phyloP scores from a whole-genome alignment of 306 rosid species.

The Fragaria iinumae region DNA sequence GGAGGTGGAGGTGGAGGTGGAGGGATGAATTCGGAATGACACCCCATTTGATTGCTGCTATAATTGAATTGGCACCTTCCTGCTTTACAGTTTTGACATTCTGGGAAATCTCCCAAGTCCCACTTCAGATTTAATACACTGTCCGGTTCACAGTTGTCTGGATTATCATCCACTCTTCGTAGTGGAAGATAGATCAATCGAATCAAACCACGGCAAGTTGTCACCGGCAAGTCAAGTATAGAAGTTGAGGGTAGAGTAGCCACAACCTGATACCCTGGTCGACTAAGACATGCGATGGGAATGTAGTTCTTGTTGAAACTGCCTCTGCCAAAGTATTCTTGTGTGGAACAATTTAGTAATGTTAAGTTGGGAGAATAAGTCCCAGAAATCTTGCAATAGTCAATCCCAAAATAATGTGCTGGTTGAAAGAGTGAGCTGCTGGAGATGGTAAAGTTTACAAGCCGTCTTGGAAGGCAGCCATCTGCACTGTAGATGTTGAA shows the following conservation, averaged over 20 bases:
- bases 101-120: neutral
- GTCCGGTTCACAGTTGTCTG: neutral
- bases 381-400: neutral
- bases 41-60: neutral
- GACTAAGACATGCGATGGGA: neutral
- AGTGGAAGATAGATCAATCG: neutral
- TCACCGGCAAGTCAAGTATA: neutral
- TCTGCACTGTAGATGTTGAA: neutral
- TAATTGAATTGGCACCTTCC: neutral
- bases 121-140: neutral
- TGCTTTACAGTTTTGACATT: constrained; percentile 3
- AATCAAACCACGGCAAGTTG: neutral
- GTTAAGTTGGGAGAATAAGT: neutral
- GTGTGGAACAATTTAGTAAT: constrained; percentile 6
- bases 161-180: neutral
- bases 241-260: neutral
- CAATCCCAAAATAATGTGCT: neutral
- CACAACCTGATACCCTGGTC: constrained; percentile 7
- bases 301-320: neutral
- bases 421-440: neutral
- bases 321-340: neutral
- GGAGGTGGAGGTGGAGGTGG: neutral
- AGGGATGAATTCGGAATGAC: neutral
- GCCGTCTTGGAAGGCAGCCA: constrained; percentile 7
- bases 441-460: neutral